Percentiles rank a stretch among this genome's conserved stretches.
phyloP scores from a whole-genome alignment of 257 asterid genomes.

The Nyctanthes arbortristis region DNA sequence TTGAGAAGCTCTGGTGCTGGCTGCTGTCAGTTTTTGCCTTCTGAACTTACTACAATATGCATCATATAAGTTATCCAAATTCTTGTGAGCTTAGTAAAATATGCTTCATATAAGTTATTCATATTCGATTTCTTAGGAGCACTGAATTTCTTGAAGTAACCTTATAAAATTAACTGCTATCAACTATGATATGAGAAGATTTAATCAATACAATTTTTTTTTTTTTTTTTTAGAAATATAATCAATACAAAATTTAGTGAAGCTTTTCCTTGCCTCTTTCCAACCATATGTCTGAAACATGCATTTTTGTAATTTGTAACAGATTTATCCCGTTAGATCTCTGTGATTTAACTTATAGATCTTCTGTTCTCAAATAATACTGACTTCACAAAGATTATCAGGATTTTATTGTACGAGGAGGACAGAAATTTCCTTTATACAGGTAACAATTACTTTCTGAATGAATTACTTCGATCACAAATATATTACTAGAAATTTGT shows the following conservation, averaged over 20 bases:
- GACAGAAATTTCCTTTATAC: constrained; percentile 80
- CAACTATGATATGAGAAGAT: not conserved
- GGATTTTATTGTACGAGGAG: constrained; percentile 89
- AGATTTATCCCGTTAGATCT: not conserved
- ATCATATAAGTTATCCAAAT: not conserved
- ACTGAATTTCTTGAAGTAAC: not conserved
- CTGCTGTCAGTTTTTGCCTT: not conserved
- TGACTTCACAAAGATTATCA: constrained; percentile 40
- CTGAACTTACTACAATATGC: not conserved
- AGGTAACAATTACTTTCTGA: constrained; percentile 47
- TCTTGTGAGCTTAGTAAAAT: too few species aligned
- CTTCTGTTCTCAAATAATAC: constrained; percentile 9
- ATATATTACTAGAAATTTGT: not conserved
- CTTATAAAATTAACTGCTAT: not conserved
- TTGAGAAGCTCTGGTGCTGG: not conserved
- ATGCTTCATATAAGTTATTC: not conserved
- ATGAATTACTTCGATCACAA: not conserved
- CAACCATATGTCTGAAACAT: not conserved
- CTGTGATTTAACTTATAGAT: not conserved
- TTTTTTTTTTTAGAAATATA: too few species aligned
- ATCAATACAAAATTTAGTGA: too few species aligned
- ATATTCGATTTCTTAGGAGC: not conserved
- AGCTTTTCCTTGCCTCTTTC: not conserved
- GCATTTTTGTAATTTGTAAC: too few species aligned
- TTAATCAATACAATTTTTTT: too few species aligned